Base-by-base conservation (phyloP, 2,329 filamentous ascomycete genomes). In the Aureobasidium sp. region DNA sequence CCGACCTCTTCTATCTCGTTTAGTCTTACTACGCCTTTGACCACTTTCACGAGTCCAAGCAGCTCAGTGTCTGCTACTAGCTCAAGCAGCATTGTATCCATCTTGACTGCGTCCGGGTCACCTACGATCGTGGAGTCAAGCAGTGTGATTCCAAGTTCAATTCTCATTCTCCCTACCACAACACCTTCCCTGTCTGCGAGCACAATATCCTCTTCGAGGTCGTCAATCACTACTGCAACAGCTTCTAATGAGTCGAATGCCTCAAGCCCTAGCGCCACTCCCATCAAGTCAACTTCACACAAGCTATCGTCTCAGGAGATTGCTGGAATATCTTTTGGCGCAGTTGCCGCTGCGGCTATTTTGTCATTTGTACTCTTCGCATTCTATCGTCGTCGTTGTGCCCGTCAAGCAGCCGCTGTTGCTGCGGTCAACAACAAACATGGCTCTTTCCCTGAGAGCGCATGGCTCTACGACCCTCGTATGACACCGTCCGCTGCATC, bases 381-480 rank as follows among this genome's bases (percentile, higher is more conserved):
- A 15, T 27, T 60, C 17, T 51, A 60, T 23, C 57, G 57, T 13
- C 57, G 57, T 7, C 57, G 36, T n/a, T 34, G 57, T 9, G 34
- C 57, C 5, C 57, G 27, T 23, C 23, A 46, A 26, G 39, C 41
- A 32, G 27, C 29, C 27, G 17, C 32, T 10, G 23, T 17, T 27
- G 32, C 44, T 9, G 32, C 32, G 5, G 13, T 17, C 7, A n/a
- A 47, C 2, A 44, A 48, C 10, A 39, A 58, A 29, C 32, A 48
- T 9, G 26, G 20, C 42, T 50, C 57, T 10, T 50, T 39, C 9
- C 57, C 57, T 3, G 57, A 60, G 8, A 60, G 57, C 20, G 57
- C 57, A 26, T 60, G 57, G 57, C 36, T 60, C 9, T 60, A 60
- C 23, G 57, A 60, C 20, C 57, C 57, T 20, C 57, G 51, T 6